Base-by-base conservation (phyloP, 2,329 filamentous ascomycete genomes). In the Aspergillus ibericus region DNA sequence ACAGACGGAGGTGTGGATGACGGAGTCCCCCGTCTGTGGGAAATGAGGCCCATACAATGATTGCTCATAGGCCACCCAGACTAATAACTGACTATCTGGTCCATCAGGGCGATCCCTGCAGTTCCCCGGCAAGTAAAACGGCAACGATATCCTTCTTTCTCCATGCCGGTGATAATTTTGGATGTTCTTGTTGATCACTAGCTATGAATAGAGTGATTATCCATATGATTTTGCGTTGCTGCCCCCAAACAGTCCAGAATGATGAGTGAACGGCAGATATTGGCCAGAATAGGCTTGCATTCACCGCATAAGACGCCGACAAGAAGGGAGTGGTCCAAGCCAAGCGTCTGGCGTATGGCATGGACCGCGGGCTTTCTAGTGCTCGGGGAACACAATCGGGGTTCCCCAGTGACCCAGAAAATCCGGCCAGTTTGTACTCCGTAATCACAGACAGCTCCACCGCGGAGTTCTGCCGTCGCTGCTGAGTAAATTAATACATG, bases 41-140 rank as follows among this genome's bases (percentile, higher is more conserved):
- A 53, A 42, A 22, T 44, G 51, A 44, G 29, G 35, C 29, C 51
- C 25, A 38, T 42, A 44, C 16, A 22, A 12, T 8, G 12, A 32
- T 29, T 18, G 15, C 44, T 36, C 46, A 47, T 40, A 42, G 55
- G 34, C 16, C 29, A 18, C 25, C 40, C 29, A 38, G 22, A 34
- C 49, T 49, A 40, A 38, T 44, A 12, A 8, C 49, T 48, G n/a
- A 53, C 20, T 54, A 53, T 47, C 42, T 22, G 40, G n/a, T 40
- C 7, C 50, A 20, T 42, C 18, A 42, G 16, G 48, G 36, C 20
- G 48, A 51, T 51, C 29, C 16, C 20, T 22, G 29, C 34, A 35
- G 47, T 50, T 32, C 27, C 29, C 29, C 25, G 32, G 29, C 8
- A 27, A 25, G n/a, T 34, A n/a, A 18, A 3, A 16, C 12, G 15